These are phyloP conservation scores for Penicillium bovifimosum DNA, from an alignment of 495 filamentous ascomycete species.

Conservation along the genomic window DNA sequence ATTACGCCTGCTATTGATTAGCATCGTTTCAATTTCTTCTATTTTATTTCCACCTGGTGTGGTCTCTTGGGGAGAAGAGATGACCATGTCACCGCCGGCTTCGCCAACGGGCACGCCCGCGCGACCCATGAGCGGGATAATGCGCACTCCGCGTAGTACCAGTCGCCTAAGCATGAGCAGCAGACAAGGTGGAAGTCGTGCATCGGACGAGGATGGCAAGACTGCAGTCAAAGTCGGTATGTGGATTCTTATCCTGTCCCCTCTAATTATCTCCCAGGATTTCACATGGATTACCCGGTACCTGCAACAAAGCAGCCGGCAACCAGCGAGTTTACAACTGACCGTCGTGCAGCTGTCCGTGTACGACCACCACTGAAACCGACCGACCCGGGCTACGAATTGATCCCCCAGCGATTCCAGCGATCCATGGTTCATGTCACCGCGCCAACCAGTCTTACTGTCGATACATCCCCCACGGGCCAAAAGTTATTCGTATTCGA, in stretches of 20 bases:
- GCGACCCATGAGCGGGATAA: slow-evolving; percentile 82
- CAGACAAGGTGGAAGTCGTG: slow-evolving; percentile 73
- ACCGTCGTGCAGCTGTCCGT: slow-evolving; percentile 66
- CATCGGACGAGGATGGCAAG: slow-evolving; percentile 88
- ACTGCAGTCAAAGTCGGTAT: slow-evolving; percentile 99
- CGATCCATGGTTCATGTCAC: slow-evolving; percentile 87
- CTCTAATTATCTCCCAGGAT: not conserved
- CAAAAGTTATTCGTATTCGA: slow-evolving; percentile 94
- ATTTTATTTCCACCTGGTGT: slow-evolving; percentile 21
- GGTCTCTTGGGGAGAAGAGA: slow-evolving; percentile 25
- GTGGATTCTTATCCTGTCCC: slow-evolving; percentile 34
- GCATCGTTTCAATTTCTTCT: slow-evolving; percentile 5
- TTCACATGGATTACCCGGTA: slow-evolving; percentile 9
- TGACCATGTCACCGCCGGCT: slow-evolving; percentile 54
- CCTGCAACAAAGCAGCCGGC: not conserved
- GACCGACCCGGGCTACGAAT: slow-evolving; percentile 84
- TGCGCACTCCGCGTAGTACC: slow-evolving; percentile 72
- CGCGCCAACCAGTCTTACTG: slow-evolving; percentile 72
- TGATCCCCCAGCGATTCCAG: slow-evolving; percentile 94
- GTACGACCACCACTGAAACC: slow-evolving; percentile 83
- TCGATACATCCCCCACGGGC: slow-evolving; percentile 82
- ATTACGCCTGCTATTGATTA: slow-evolving; percentile 15
- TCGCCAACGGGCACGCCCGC: slow-evolving; percentile 53
- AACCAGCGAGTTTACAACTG: slow-evolving; percentile 1
- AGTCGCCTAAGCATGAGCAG: slow-evolving; percentile 89